These are phyloP conservation scores for Cubamyces sp. DNA, from an alignment of 768 basidiomycete genomes.

Conservation along the genomic window DNA sequence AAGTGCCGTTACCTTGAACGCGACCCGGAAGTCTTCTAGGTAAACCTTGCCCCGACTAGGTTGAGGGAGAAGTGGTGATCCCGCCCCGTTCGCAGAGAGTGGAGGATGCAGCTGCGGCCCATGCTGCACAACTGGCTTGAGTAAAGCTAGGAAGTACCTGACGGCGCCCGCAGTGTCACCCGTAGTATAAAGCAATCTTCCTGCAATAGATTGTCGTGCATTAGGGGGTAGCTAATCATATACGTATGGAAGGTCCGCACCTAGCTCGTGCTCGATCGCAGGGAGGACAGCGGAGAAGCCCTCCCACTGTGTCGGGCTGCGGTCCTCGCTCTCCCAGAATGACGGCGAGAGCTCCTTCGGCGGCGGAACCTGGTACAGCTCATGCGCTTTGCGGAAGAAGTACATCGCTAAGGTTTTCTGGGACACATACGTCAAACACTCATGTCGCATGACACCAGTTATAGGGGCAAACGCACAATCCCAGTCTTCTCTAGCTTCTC, in stretches of 20 bases:
- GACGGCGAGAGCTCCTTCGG: constrained; percentile 72
- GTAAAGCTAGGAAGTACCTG: constrained; percentile 71
- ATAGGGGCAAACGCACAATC: constrained; percentile 55
- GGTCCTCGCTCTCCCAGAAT: constrained; percentile 77
- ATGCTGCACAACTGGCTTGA: constrained; percentile 45
- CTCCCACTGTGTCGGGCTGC: constrained; percentile 40
- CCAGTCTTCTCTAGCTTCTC: constrained; percentile 82
- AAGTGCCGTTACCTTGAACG: constrained; percentile 64
- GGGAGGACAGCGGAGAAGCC: constrained; percentile 68
- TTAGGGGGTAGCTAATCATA: not conserved
- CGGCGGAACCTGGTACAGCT: constrained; percentile 55
- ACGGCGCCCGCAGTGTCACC: constrained; percentile 82
- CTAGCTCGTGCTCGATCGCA: constrained; percentile 80
- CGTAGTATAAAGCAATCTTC: constrained; percentile 87
- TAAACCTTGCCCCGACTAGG: constrained; percentile 62
- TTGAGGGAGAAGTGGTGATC: constrained; percentile 16
- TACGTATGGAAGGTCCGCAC: constrained; percentile 36
- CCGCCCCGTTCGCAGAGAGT: constrained; percentile 28
- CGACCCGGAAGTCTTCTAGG: constrained; percentile 87
- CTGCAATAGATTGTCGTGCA: constrained; percentile 43
- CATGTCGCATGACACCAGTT: not conserved
- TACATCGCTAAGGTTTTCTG: constrained; percentile 88
- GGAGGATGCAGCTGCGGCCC: constrained; percentile 16
- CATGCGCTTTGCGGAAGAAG: constrained; percentile 73
- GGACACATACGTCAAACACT: not conserved